A percentile compares a stretch with the other conserved stretches of the same genome.
These are phyloP conservation scores for Phytophthora megakarya DNA, from an alignment of 352 stramenopile species.

Conservation along the genomic window DNA sequence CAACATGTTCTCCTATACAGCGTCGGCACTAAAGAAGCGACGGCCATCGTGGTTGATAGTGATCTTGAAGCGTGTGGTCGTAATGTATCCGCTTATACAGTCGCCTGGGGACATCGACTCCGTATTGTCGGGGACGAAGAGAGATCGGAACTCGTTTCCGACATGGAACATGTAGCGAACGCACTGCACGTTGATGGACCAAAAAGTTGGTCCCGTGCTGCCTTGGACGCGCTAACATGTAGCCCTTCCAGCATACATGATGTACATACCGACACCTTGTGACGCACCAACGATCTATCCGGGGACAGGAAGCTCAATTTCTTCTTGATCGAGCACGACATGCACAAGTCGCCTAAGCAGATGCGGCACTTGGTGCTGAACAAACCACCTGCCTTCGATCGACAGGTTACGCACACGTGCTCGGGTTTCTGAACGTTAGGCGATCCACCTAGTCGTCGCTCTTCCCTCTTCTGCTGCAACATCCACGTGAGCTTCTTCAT, in stretches of 20 bases:
- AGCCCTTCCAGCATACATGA: slow-evolving; percentile 36
- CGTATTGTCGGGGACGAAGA: slow-evolving; percentile 15
- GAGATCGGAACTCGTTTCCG: slow-evolving; percentile 31
- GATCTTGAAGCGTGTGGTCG: not conserved
- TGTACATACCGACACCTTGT: slow-evolving; percentile 32
- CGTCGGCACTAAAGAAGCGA: slow-evolving; percentile 33
- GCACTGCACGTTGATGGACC: slow-evolving; percentile 18
- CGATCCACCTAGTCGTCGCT: slow-evolving; percentile 11
- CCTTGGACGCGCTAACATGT: slow-evolving; percentile 23
- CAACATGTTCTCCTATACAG: slow-evolving; percentile 19
- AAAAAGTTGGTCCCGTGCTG: slow-evolving; percentile 35
- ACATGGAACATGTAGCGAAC: slow-evolving; percentile 32
- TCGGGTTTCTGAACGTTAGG: slow-evolving; percentile 1
- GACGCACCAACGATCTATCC: slow-evolving; percentile 23
- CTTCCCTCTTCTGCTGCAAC: slow-evolving; percentile 32
- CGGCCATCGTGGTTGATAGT: no score
- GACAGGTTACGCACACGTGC: slow-evolving; percentile 34
- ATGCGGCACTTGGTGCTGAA: slow-evolving; percentile 44
- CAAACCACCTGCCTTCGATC: slow-evolving; percentile 29
- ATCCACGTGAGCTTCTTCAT: slow-evolving; percentile 54
- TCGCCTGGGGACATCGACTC: slow-evolving; percentile 5
- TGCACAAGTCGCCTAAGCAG: slow-evolving; percentile 44
- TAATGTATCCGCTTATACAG: slow-evolving; percentile 8
- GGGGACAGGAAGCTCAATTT: slow-evolving; percentile 36
- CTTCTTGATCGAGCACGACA: slow-evolving; percentile 49